Base-by-base conservation (phyloP, 306 rosid species). In the Bauhinia variegata region DNA sequence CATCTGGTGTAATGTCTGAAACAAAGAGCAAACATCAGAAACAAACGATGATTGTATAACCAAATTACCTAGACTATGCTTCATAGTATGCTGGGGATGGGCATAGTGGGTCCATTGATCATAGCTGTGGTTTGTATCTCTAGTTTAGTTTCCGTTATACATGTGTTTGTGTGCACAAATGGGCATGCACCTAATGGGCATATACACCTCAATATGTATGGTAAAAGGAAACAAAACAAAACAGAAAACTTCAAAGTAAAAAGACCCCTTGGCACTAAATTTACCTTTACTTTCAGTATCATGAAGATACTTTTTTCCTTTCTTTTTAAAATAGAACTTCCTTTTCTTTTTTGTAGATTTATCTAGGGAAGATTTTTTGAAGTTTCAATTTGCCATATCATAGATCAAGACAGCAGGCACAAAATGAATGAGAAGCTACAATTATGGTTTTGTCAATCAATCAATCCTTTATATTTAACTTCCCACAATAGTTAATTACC, bases 1-100 rank as follows among this genome's bases (percentile, higher is more conserved):
- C 99, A 93, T 93, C 80, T 90, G 99, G 73, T 88, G 87, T 54
- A 93, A 84, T 57, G 99, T 90, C 99, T 93, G 96, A 49, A 73
- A 81, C 33, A 65, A 38, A 11, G 71, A 75, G 65, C 63, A 63
- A 47, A 58, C 68, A 63, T 84, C 72, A 84, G 78, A 75, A 82
- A 61, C 16, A 7, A 79, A 64, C 5, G 16, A 53, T 37, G 50
- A 57, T 44, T 60, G 16, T 11, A 34, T 43, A 19, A 48, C 56
- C 38, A 65, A 37, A 57, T 71, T 37, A 42, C 56, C 43, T 39
- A 66, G 37, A 65, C 17, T 37, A 50, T 50, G 47, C 52, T 0
- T 11, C 11, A 48, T 16, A 44, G 55, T 39, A 55, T 63, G 67
- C 17, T 68, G 12, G 33, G 18, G 50, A 63, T 62, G 14, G 32